Evolutionary conservation across 1,139 yeast species (phyloP), one percentile per base, ranked within the genome.

Genomic region (Hyphopichia khmerensis): DNA sequence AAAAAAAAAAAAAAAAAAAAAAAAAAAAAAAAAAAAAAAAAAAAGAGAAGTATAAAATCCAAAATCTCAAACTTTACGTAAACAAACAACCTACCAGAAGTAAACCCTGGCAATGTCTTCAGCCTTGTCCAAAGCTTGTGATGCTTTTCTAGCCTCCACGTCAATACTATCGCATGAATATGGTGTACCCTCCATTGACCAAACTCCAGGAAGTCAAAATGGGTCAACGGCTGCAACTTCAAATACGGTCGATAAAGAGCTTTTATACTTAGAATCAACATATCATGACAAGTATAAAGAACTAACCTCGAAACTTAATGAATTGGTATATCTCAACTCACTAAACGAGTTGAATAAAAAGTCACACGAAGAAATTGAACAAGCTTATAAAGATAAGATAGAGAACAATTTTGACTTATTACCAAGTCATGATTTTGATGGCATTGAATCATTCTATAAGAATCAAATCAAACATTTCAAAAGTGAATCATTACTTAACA

Each of bases 311-410:
- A 61, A 60, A 39, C 43, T 70, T 24, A 59, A 69, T 45, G 43
- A 51, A 13, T 48, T 72, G n/a, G 54, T 69, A 9, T 69, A 65
- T 44, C 47, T 63, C 40, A 61, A 64, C 44, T 57, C 52, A 38
- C 40, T 63, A 5, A 47, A 52, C 16, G 54, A 55, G 31, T 45
- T 67, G 6, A 46, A 49, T 17, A 27, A 43, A 9, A 44, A 39
- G 11, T 38, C 57, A 1, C 45, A 44, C 4, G 51, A 43, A 6
- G 45, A 40, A 2, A 48, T 62, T 6, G 48, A 53, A 2, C 36
- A 40, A 3, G 43, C 49, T 36, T 56, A 48, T 40, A 24, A 41
- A 9, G 35, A 38, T 8, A 40, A 41, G n/a, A 45, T 50, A 27
- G 43, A 49, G 13, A 41, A 45, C 36, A 39, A 52, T 19, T 41